These are phyloP conservation scores for Moricandia moricandioides DNA, from an alignment of 345 rosid species.

Conservation along the genomic window DNA sequence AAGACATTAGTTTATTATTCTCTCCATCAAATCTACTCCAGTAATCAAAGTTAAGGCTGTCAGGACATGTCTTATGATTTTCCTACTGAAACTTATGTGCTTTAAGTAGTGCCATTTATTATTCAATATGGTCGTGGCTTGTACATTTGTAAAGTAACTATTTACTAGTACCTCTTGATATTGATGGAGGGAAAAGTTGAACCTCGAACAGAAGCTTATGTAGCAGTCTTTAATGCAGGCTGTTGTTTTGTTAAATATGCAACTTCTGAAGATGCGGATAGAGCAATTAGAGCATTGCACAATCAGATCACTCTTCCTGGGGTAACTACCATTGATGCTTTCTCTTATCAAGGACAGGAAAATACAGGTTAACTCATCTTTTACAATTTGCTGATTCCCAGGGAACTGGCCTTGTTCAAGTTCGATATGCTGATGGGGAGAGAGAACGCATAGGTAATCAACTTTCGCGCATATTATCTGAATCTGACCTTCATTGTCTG, in stretches of 20 bases:
- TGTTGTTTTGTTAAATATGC: conserved; percentile 98
- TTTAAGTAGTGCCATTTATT: conserved; percentile 13
- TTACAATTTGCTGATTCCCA: conserved; percentile 41
- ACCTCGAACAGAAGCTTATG: conserved; percentile 43
- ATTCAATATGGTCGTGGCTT: conserved; percentile 7
- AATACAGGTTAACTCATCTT: conserved; percentile 11
- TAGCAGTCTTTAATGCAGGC: conserved; percentile 64
- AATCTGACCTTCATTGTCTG: conserved; percentile 7
- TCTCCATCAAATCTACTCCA: conserved; percentile 17
- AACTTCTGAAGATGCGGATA: conserved; percentile 86
- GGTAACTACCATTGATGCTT: conserved; percentile 48
- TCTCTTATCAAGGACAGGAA: conserved; percentile 21
- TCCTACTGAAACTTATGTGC: conserved; percentile 2
- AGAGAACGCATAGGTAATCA: conserved; percentile 90
- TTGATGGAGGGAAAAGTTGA: conserved; percentile 25
- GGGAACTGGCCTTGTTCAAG: conserved; percentile 96
- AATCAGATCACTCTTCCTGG: conserved; percentile 87
- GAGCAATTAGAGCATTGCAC: conserved; percentile 95
- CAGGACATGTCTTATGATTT: conserved; percentile 10
- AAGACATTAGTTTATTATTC: conserved; percentile 17
- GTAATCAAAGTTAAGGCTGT: conserved; percentile 26
- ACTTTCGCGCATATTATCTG: conserved; percentile 10
- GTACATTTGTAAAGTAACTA: conserved; percentile 18
- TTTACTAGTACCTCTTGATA: conserved; percentile 18
- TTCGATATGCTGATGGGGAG: conserved; percentile 98